Conservation (phyloP, 2,329 filamentous ascomycete species). For the Incumbomyces lentus region DNA sequence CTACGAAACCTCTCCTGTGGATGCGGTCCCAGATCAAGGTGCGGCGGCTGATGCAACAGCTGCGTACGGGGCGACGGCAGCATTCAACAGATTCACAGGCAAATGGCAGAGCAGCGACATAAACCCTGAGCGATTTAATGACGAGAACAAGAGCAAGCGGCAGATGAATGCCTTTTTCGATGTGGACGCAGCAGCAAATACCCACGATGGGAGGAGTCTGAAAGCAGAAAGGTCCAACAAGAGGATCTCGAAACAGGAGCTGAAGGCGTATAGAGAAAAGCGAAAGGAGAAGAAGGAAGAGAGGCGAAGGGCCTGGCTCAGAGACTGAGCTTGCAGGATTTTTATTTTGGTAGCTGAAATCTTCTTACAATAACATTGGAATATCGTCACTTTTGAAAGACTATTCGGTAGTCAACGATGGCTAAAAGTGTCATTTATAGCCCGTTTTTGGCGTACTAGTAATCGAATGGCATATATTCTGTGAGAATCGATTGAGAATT, state of each 20-base stretch:
- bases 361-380: too few species aligned
- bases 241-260: conserved; percentile 72
- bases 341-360: too few species aligned
- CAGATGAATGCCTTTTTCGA: conserved; percentile 96
- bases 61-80: conserved; percentile 56
- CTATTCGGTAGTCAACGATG: too few species aligned
- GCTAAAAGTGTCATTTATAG: too few species aligned
- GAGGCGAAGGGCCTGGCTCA: conserved; percentile 82
- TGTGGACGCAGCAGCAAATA: conserved; percentile 84
- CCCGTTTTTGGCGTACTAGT: too few species aligned
- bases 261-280: conserved; percentile 89
- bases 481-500: too few species aligned
- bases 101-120: conserved; percentile 61
- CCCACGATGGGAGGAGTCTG: conserved; percentile 78
- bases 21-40: conserved; percentile 25
- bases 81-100: conserved; percentile 89
- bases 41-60: conserved; percentile 31
- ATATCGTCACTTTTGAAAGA: too few species aligned
- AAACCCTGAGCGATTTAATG: conserved; percentile 66
- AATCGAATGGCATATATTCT: too few species aligned
- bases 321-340: conserved; percentile 49
- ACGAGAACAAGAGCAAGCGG: conserved; percentile 74
- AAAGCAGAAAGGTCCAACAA: conserved; percentile 82
- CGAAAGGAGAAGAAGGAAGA: conserved; percentile 82
- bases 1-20: conserved; percentile 26